Conservation (phyloP, 1,284 basidiomycete species). For the Cryptococcus sp. region DNA sequence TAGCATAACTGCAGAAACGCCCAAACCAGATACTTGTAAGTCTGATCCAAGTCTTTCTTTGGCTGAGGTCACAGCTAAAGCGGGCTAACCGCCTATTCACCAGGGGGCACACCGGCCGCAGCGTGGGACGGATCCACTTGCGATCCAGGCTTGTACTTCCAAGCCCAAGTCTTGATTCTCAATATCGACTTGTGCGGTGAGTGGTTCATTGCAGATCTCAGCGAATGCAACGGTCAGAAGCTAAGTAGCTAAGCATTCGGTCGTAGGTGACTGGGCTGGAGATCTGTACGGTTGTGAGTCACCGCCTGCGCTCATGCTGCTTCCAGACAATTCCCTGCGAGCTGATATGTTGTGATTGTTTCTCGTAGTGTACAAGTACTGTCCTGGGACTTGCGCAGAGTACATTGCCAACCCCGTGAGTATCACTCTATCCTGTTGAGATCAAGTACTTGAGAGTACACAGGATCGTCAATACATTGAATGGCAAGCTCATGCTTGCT, state of each 20-base stretch:
- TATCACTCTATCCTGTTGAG: background rate
- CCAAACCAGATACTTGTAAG: constrained; percentile 64
- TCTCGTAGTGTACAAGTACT: constrained; percentile 56
- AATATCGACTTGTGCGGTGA: constrained; percentile 61
- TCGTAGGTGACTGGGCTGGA: constrained; percentile 65
- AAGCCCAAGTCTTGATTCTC: constrained; percentile 67
- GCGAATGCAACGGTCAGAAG: too few relatives aligned
- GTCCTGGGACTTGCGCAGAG: constrained; percentile 69
- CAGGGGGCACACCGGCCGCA: constrained; percentile 65
- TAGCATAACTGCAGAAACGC: constrained; percentile 60
- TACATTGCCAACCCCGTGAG: constrained; percentile 63
- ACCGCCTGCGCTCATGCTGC: background rate
- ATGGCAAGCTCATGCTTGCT: background rate
- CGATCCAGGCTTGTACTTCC: constrained; percentile 67
- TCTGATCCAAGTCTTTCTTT: background rate
- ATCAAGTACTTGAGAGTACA: too few relatives aligned
- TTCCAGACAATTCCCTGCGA: too few relatives aligned
- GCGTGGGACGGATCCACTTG: constrained; percentile 66
- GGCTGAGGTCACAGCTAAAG: too few relatives aligned
- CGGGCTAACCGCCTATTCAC: background rate
- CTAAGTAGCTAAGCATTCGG: too few relatives aligned
- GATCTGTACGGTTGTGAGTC: constrained; percentile 57
- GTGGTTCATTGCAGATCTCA: background rate
- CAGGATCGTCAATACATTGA: background rate
- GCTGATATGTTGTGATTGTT: too few relatives aligned